Evolutionary conservation across 2,329 filamentous ascomycete species (phyloP), one percentile per base, ranked within the genome.

Genomic region (Pseudogymnoascus sp.): DNA sequence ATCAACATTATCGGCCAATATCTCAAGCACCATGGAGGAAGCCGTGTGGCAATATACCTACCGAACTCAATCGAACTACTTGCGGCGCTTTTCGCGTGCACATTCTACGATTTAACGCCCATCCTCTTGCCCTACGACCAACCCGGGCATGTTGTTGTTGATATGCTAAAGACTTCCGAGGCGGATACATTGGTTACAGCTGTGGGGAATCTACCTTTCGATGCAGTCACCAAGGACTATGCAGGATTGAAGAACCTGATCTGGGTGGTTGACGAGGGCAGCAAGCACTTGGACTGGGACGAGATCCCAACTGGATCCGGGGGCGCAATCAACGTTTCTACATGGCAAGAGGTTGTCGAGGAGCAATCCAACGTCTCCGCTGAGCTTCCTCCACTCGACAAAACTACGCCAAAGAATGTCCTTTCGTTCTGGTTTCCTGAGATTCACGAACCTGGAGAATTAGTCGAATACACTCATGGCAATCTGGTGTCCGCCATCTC

Each of bases 51-150:
- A 66, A 84, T 97, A 67, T 96, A 96, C 75, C 82, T 97, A 63
- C 91, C 93, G 46, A 97, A 99, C 80, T 96, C 92, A 56, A 82
- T 96, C 70, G 95, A 99, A 76, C 86, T 96, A 66, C 79, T 99
- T 60, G 83, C 85, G 36, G 82, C 89, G 6, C 79, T 97, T 18
- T 96, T 99, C 71, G 91, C 93, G 63, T 93, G 90, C 74, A 87
- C 90, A 67, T 97, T 97, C 78, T 93, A 96, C 75, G 68, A 71
- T 34, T 82, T 96, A 70, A 91, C 88, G 10, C 86, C 89, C n/a
- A 84, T 96, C 59, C 79, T 97, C 62, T 79, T 99, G 40, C 93
- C 95, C 0, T 96, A 91, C 73, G 87, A 93, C 70, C 83, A 93
- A 66, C 78, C 88, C 2, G 83, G 89, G 44, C 81, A 89, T 36